Evolutionary conservation across 441 rosid genomes (phyloP).

Genomic region (Bruguiera hainesii): DNA sequence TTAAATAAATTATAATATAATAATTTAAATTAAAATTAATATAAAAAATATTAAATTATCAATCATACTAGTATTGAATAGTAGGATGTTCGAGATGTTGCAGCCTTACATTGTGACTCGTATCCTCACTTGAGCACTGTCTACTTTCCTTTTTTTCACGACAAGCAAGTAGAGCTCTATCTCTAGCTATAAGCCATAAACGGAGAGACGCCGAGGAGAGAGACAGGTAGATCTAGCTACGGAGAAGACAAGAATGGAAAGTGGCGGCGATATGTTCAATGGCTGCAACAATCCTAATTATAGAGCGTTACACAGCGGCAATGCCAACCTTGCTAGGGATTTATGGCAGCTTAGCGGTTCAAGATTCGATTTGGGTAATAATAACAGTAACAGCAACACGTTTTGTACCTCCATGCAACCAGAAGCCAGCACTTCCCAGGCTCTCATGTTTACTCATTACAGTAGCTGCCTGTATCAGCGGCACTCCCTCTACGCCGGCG

Average conservation of each 20-base stretch:
- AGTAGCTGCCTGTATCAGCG: conserved; percentile 7
- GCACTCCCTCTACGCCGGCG: conserved; percentile 28
- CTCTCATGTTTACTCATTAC: conserved; percentile 24
- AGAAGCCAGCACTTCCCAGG: conserved; percentile 9
- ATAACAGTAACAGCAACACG: conserved; percentile 2
- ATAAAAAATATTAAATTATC: too few relatives aligned
- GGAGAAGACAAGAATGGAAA: conserved; percentile 34
- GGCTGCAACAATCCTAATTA: conserved; percentile 11
- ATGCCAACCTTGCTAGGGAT: conserved; percentile 23
- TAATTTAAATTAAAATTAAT: too few relatives aligned
- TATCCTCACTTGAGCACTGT: background rate
- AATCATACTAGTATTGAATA: too few relatives aligned
- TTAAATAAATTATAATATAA: too few relatives aligned
- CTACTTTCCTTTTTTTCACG: background rate
- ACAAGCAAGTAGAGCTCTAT: background rate
- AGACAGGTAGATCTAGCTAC: background rate
- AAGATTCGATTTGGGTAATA: conserved; percentile 23
- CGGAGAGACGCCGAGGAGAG: background rate
- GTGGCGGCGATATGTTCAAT: conserved; percentile 26
- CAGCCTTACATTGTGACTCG: too few relatives aligned
- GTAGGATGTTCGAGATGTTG: too few relatives aligned
- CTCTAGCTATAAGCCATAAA: too few relatives aligned
- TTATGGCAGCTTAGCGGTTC: conserved; percentile 22
- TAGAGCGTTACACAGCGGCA: conserved; percentile 9
- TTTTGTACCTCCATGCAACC: conserved; percentile 1